Evolutionary conservation across 257 asterid genomes (phyloP), one percentile per base, ranked within the genome.

Genomic region (Solanum etuberosum): DNA sequence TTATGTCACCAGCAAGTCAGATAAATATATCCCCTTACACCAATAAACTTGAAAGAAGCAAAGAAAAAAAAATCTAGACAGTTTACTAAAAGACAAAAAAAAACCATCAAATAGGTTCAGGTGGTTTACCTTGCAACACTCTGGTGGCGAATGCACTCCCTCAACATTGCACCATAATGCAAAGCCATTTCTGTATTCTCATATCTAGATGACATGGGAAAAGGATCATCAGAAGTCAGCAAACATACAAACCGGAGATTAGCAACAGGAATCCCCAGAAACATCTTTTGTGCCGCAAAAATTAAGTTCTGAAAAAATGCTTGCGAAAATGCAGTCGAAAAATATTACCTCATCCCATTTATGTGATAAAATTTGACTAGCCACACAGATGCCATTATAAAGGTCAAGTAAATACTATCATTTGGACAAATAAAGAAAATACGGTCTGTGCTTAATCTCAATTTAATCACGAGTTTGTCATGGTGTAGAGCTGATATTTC

Each of bases 71-170:
- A 1, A 12, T 31, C 73, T 20, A 63, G 29, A 84, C 80, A 84
- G 12, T 46, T 4, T 3, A 71, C 43, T 12, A 23, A 13, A 40
- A 86, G 72, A 34, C 32, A 6, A 2, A 21, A 48, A 78, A 80
- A 48, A 3, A 0, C 15, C 27, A 48, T 18, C 27, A 81, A 29
- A 81, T 81, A 48, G 43, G 13, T 48, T 48, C 29, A 29, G 59
- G 85, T 63, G 85, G 80, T 92, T 93, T 87, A 95, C 98, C 87
- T 92, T 29, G 99, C 98, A 82, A 95, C 95, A 88, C 90, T 90
- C 90, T 94, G 98, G 89, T 95, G 97, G 70, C 99, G 99, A 63
- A 93, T 93, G 94, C 99, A 96, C 85, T 95, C 98, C 92, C 94
- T 93, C 90, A 94, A 84, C 95, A 96, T 93, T 86, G 95, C 90